Percentiles rank a stretch among this genome's conserved stretches.
Evolutionary conservation across 192 early-diverging fungal species (phyloP).

Genomic region (Dimargaris cristalligena): DNA sequence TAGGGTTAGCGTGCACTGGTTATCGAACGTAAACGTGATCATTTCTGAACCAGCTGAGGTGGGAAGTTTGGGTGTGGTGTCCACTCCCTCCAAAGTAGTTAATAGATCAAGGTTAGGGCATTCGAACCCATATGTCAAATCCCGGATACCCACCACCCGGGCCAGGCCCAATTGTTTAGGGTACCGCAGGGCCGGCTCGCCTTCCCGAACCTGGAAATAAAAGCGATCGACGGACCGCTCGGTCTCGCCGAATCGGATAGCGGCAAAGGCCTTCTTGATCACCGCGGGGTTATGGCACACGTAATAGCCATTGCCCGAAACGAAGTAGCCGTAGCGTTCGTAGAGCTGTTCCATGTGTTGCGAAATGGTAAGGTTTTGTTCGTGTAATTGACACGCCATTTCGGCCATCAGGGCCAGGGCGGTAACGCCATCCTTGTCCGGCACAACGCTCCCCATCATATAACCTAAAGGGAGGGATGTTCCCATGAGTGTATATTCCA

Average conservation of each 20-base stretch:
- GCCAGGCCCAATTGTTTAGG: constrained; percentile 50
- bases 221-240: constrained; percentile 13
- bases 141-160: constrained; percentile 55
- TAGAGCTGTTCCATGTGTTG: constrained; percentile 62
- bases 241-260: constrained; percentile 58
- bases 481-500: too few relatives aligned
- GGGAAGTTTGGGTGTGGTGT: constrained; percentile 48
- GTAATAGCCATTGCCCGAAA: constrained; percentile 77
- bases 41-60: constrained; percentile 66
- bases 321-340: constrained; percentile 63
- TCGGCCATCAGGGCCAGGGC: constrained; percentile 70
- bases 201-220: constrained; percentile 10
- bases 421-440: constrained; percentile 86
- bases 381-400: constrained; percentile 44
- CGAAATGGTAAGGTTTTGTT: constrained; percentile 36
- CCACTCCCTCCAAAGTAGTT: constrained; percentile 5
- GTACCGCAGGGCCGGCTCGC: constrained; percentile 38
- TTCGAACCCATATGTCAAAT: constrained; percentile 81
- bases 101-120: constrained; percentile 24
- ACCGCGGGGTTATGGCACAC: constrained; percentile 53
- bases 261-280: constrained; percentile 59
- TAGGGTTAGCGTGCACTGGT: constrained; percentile 46
- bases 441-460: constrained; percentile 57
- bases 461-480: too few relatives aligned
- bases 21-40: constrained; percentile 73